Percentiles rank a stretch among this genome's conserved stretches.
phyloP scores from a whole-genome alignment of 371 early-diverging fungal species.

The Saksenaea vasiformis region DNA sequence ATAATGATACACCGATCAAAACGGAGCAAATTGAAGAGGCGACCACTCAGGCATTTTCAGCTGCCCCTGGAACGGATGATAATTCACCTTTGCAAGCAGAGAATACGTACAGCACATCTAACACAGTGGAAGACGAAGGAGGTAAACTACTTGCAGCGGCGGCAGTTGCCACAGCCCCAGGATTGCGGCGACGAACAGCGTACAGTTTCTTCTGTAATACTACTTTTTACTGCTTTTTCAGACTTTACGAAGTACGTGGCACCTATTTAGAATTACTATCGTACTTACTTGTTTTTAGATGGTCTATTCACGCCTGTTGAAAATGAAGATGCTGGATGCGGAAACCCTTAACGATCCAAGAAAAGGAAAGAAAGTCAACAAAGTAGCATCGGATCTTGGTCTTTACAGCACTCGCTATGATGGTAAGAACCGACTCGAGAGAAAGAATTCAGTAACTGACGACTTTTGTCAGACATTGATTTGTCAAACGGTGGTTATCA shows the following conservation, averaged over 20 bases:
- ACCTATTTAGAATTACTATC: neutral
- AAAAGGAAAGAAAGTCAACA: constrained; percentile 64
- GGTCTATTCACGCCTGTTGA: constrained; percentile 77
- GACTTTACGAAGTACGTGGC: constrained; percentile 75
- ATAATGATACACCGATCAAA: constrained; percentile 8
- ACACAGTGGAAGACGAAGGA: constrained; percentile 4
- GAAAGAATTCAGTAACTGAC: neutral
- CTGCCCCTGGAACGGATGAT: constrained; percentile 28
- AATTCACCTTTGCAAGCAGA: constrained; percentile 25
- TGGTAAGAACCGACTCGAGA: constrained; percentile 27
- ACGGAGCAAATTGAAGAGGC: constrained; percentile 13
- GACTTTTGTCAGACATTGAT: constrained; percentile 43
- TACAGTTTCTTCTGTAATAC: constrained; percentile 77
- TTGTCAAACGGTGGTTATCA: constrained; percentile 68
- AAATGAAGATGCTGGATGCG: constrained; percentile 73
- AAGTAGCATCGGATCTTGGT: constrained; percentile 83
- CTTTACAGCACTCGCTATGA: constrained; percentile 62
- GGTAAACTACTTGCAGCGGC: constrained; percentile 48
- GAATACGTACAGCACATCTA: constrained; percentile 23
- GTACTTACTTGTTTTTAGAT: constrained; percentile 50
- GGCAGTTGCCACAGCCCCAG: constrained; percentile 47
- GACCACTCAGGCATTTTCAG: constrained; percentile 35
- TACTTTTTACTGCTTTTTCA: constrained; percentile 83
- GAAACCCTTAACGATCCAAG: constrained; percentile 60
- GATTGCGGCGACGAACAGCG: constrained; percentile 35